Percentiles rank a stretch among this genome's conserved stretches.
Conservation (phyloP, 495 filamentous ascomycete species). For the Arthonia radiata region DNA sequence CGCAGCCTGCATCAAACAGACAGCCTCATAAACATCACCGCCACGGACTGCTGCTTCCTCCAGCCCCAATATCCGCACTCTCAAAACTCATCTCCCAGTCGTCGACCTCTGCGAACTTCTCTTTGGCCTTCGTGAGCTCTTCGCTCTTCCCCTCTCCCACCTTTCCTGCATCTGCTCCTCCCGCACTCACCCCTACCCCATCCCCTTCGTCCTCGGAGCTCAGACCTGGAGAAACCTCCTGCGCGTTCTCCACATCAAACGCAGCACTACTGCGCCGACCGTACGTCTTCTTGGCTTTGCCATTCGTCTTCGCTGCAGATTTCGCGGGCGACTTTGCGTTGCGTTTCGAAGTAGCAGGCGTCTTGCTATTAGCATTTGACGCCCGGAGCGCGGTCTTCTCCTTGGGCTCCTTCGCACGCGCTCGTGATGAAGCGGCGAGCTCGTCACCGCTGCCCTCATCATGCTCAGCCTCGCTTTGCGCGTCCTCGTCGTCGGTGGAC, state of each 20-base stretch:
- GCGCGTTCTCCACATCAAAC: background rate
- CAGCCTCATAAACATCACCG: too few species aligned
- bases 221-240: slow-evolving; percentile 2
- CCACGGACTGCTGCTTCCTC: slow-evolving; percentile 12
- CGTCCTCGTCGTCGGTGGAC: slow-evolving; percentile 10
- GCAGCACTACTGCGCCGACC: slow-evolving; percentile 2
- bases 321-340: slow-evolving; percentile 3
- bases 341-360: slow-evolving; percentile 6
- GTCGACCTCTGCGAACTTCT: slow-evolving; percentile 45
- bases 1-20: too few species aligned
- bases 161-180: slow-evolving; percentile 8
- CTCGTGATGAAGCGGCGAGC: slow-evolving; percentile 5
- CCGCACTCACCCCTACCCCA: slow-evolving; percentile 8
- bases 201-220: slow-evolving; percentile 8
- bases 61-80: slow-evolving; percentile 18
- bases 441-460: slow-evolving; percentile 16
- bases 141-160: slow-evolving; percentile 7
- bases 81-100: slow-evolving; percentile 54
- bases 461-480: slow-evolving; percentile 10
- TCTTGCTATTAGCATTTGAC: slow-evolving; percentile 1
- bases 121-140: slow-evolving; percentile 17
- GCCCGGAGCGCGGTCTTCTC: slow-evolving; percentile 7
- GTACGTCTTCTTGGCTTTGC: slow-evolving; percentile 11
- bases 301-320: slow-evolving; percentile 5
- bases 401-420: slow-evolving; percentile 6